Evolutionary conservation across 1,139 yeast genomes (phyloP).

Genomic region (Yamadazyma blattariae): DNA sequence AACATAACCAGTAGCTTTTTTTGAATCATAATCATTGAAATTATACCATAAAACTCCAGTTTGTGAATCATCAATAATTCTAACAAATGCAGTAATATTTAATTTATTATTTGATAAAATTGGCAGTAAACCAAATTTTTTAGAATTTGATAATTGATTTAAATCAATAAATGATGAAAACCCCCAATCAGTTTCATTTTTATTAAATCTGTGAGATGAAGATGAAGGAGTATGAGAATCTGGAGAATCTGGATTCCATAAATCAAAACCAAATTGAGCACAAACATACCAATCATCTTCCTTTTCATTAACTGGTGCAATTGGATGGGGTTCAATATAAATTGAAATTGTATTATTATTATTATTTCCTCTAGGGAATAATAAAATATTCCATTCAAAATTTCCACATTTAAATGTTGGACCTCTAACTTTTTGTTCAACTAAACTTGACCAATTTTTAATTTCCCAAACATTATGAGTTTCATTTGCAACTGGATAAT

Average conservation of each 20-base stretch:
- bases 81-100: conserved; percentile 73
- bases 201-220: conserved; percentile 79
- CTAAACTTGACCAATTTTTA: conserved; percentile 56
- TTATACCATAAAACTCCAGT: conserved; percentile 96
- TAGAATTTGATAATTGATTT: conserved; percentile 35
- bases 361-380: conserved; percentile 75
- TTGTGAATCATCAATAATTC: conserved; percentile 75
- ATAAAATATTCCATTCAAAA: conserved; percentile 67
- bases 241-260: conserved; percentile 80
- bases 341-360: conserved; percentile 48
- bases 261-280: conserved; percentile 83
- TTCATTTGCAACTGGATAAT: conserved; percentile 40
- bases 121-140: conserved; percentile 9
- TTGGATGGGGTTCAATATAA: conserved; percentile 62
- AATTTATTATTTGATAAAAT: conserved; percentile 57
- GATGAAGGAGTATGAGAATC: conserved; percentile 56
- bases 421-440: conserved; percentile 49
- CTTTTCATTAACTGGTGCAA: conserved; percentile 8
- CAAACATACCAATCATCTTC: conserved; percentile 73
- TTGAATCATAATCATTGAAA: conserved; percentile 81
- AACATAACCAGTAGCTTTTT: conserved; percentile 81
- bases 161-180: conserved; percentile 73
- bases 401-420: conserved; percentile 63
- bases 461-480: conserved; percentile 72
- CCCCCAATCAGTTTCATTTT: conserved; percentile 92